These are phyloP conservation scores for Hypomontagnella submonticulosa DNA, from an alignment of 495 filamentous ascomycete species.

Conservation along the genomic window DNA sequence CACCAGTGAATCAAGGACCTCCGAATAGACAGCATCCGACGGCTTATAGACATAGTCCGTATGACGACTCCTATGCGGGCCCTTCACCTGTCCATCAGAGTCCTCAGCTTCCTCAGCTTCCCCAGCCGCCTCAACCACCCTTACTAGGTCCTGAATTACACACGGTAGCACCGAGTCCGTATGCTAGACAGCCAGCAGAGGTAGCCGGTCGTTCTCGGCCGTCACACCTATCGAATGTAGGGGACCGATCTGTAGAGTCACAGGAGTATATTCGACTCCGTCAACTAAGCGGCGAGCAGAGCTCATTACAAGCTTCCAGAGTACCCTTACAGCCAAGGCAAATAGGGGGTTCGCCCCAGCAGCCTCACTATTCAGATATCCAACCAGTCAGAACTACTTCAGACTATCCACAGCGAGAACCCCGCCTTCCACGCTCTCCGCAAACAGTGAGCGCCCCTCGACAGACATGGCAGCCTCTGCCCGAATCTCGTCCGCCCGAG, in stretches of 20 bases:
- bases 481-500: conserved; percentile 45
- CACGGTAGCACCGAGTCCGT: conserved; percentile 33
- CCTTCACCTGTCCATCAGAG: conserved; percentile 39
- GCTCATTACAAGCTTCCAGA: conserved; percentile 30
- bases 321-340: conserved; percentile 29
- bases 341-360: conserved; percentile 26
- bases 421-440: conserved; percentile 30
- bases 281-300: conserved; percentile 30
- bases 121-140: conserved; percentile 39
- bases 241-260: conserved; percentile 52
- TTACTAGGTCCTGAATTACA: conserved; percentile 49
- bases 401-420: conserved; percentile 36
- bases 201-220: conserved; percentile 47
- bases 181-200: conserved; percentile 49
- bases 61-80: conserved; percentile 39
- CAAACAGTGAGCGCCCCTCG: conserved; percentile 27
- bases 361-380: conserved; percentile 28
- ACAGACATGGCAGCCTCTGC: conserved; percentile 38
- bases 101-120: conserved; percentile 41
- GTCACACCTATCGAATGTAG: conserved; percentile 49
- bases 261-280: conserved; percentile 41
- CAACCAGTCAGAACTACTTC: conserved; percentile 30
- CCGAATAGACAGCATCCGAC: conserved; percentile 37
- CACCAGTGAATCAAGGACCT: conserved; percentile 33
- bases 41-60: conserved; percentile 29